Evolutionary conservation across 441 rosid species (phyloP), one percentile per base, ranked within the genome.

Genomic region (Flueggea neowawraea): DNA sequence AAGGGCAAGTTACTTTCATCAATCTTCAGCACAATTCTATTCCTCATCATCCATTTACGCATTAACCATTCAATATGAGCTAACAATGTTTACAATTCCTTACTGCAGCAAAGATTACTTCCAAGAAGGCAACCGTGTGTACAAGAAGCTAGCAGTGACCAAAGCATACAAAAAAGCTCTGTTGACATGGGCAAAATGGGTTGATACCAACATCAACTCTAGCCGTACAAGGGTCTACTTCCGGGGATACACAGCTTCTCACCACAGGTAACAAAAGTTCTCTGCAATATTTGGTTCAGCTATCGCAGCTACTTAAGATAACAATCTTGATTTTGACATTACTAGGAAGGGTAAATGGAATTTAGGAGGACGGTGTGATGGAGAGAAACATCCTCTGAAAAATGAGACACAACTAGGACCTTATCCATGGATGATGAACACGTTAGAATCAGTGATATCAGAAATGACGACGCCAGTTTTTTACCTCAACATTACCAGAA

Each of bases 161-260:
- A 80, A 75, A 67, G 97, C 95, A 39, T 82, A 80, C 55, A 79
- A 57, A 39, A 90, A 84, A 75, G 92, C 95, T 11, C 73, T 90
- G 64, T 53, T 71, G 10, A 88, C 95, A 44, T 90, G 95, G 96
- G 85, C 83, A 45, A 70, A 77, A 71, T 90, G 96, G 96, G 72
- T 85, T 43, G 95, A 90, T 81, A 17, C 83, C 62, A 85, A 85
- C 55, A 77, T 88, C 61, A 75, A 90, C 74, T 73, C 82, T 0
- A 33, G 16, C 15, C 84, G 67, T 73, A 69, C 95, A 1, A 75
- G 78, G 43, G 90, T 87, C 44, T 85, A 87, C 80, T 87, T 90
- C 67, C 58, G 95, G 0, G 92, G 96, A 43, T 85, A 84, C 65
- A 85, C 96, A 47, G 80, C 83, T 28, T 77, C 86, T 0, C 95